Evolutionary conservation across 164 flowering plant species (phyloP).

Genomic region (Buxus sempervirens): DNA sequence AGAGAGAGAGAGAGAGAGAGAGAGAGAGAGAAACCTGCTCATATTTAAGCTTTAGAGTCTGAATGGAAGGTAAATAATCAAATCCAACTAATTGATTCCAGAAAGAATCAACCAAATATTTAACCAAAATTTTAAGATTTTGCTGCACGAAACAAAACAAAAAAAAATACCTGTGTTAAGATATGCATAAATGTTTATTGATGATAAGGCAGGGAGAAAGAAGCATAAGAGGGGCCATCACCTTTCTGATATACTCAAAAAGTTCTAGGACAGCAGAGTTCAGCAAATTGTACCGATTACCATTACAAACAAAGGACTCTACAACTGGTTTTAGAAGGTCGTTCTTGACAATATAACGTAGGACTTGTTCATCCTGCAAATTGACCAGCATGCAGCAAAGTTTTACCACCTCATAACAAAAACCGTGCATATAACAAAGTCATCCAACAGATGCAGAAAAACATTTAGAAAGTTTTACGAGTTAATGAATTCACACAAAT

Average conservation of each 20-base stretch:
- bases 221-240: slow-evolving; percentile 19
- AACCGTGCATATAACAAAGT: too few relatives aligned
- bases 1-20: neutral
- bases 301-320: slow-evolving; percentile 80
- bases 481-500: too few relatives aligned
- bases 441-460: too few relatives aligned
- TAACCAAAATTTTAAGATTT: slow-evolving; percentile 59
- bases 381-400: neutral
- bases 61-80: slow-evolving; percentile 53
- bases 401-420: neutral
- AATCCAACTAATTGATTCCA: slow-evolving; percentile 76
- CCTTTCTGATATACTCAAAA: slow-evolving; percentile 85
- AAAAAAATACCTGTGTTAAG: too few relatives aligned
- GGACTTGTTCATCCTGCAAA: slow-evolving; percentile 87
- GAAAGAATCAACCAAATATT: slow-evolving; percentile 68
- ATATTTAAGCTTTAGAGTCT: slow-evolving; percentile 63
- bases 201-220: neutral
- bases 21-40: slow-evolving; percentile 56
- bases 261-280: slow-evolving; percentile 88
- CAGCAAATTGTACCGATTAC: slow-evolving; percentile 84
- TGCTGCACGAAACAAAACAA: slow-evolving; percentile 67
- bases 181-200: too few relatives aligned
- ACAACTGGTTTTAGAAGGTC: slow-evolving; percentile 74
- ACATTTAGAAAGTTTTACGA: neutral
- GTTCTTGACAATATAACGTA: slow-evolving; percentile 65